Evolutionary conservation across 345 rosid species (phyloP), one percentile per base, ranked within the genome.

Genomic region (Physaria fendleri): DNA sequence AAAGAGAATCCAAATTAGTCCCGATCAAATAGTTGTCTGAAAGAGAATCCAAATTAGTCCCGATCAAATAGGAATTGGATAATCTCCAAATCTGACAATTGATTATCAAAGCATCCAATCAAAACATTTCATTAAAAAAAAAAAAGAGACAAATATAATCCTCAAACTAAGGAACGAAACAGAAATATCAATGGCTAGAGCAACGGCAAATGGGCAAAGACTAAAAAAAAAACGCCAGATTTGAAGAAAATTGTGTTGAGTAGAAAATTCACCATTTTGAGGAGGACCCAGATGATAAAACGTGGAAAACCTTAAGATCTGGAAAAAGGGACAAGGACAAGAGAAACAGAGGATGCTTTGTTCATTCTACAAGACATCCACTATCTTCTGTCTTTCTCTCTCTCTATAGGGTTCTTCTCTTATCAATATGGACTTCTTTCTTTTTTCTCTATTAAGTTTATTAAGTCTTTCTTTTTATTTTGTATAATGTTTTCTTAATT

Each of bases 261-360:
- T 40, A 66, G 66, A 29, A 25, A 73, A 56, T 57, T 80, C 82
- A 82, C 88, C 95, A 91, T 63, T 64, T 48, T 40, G 79, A 59
- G 61, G 72, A 76, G 67, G 75, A 78, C 80, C 82, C 85, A 76
- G 85, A 76, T 66, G 75, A 80, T 75, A 33, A 79, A 80, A 65
- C 71, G 76, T 30, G 71, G 76, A 61, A 71, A 72, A 77, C 34
- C 72, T 82, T 68, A 91, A 88, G 98, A 91, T 91, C 96, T 82
- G 78, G 76, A 64, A 56, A 75, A 75, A 68, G 71, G 68, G 65
- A 77, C 70, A 72, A 79, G 56, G 50, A 68, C 62, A 61, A 76
- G 69, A 77, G 71, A 79, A 80, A 79, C 74, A 83, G 77, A 74
- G 73, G 78, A 79, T 68, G 77, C 72, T 73, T 74, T 74, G 78